phyloP scores from a whole-genome alignment of 2,329 filamentous ascomycete species.

The Arthrinium puccinioides region DNA sequence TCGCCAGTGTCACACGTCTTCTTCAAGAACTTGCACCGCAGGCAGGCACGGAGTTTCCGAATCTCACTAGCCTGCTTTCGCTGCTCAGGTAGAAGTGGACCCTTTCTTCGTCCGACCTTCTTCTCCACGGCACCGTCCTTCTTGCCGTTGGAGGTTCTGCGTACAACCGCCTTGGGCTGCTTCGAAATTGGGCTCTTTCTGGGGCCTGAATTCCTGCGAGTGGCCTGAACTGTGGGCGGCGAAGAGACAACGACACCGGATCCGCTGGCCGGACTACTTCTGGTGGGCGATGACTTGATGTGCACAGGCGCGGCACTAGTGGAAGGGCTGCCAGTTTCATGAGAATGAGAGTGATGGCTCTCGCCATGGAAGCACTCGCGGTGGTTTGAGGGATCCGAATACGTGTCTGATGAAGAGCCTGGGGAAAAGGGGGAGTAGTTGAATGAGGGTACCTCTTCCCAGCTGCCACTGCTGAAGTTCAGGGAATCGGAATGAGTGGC shows the following conservation, averaged over 20 bases:
- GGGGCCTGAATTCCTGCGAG: conserved; percentile 59
- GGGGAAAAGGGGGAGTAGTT: conserved; percentile 77
- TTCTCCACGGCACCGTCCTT: conserved; percentile 77
- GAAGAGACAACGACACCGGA: conserved; percentile 55
- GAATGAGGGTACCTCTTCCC: conserved; percentile 72
- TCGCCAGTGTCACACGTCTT: conserved; percentile 98
- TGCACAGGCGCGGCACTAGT: conserved; percentile 61
- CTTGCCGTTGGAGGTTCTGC: conserved; percentile 69
- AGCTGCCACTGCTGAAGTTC: conserved; percentile 64
- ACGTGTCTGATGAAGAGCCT: conserved; percentile 58
- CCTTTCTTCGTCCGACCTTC: conserved; percentile 84
- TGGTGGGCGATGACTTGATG: conserved; percentile 54
- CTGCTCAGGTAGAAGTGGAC: conserved; percentile 86
- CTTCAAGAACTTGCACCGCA: conserved; percentile 97
- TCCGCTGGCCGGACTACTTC: conserved; percentile 53
- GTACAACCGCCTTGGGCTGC: conserved; percentile 75
- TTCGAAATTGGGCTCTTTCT: conserved; percentile 77
- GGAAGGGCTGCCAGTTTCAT: conserved; percentile 59
- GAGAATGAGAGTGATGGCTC: conserved; percentile 37
- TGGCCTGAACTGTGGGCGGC: conserved; percentile 52
- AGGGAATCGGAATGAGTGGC: conserved; percentile 70
- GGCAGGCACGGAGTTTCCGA: conserved; percentile 84
- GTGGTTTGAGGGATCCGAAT: conserved; percentile 53
- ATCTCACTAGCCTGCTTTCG: conserved; percentile 96
- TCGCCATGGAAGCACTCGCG: conserved; percentile 57